Base-by-base conservation (phyloP, 129 eudicot genomes). In the Dittrichia graveolens region DNA sequence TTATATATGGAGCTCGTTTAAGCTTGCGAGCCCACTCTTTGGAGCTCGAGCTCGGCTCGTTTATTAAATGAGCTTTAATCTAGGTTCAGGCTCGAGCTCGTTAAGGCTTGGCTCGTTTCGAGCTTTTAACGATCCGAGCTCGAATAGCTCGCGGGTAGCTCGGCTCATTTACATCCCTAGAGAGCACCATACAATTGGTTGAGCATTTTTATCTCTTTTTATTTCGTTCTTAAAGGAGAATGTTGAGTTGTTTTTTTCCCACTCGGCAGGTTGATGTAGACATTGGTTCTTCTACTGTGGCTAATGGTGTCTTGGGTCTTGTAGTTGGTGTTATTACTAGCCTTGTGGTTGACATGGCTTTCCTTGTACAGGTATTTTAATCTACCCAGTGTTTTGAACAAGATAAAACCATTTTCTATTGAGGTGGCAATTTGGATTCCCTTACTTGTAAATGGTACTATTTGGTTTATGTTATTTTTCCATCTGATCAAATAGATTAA, bases 331-430 rank as follows among this genome's bases (percentile, higher is more conserved):
- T 88, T 31, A 88, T 94, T 67, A 94, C 99, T 47, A 82, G 96
- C 62, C 89, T 94, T 69, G 99, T 94, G 43, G 99, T 94, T 65
- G 99, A 94, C 79, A 94, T 94, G 99, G 99, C 99, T 82, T 94
- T 94, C 84, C 96, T 94, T 75, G 83, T 94, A 64, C 99, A 94
- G 99, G 99, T 94, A 84, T 61, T 65, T 56, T 52, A 41, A 52
- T 39, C 47, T 50, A 8, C 53, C 11, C 5, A 14, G 3, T 34
- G 0, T 9, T 49, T 35, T 68, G 13, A 66, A 66, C 56, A 46
- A 24, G 43, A 8, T 5, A 16, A 64, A 9, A 43, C 65, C 42
- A 12, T 4, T 16, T 31, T 60, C 18, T 61, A 4, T 7, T 49
- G 5, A 7, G 14, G 12, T 13, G 12, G 16, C 55, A 49, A 10